Evolutionary conservation across 768 basidiomycete genomes (phyloP), one percentile per base, ranked within the genome.

Genomic region (Russula sp.): DNA sequence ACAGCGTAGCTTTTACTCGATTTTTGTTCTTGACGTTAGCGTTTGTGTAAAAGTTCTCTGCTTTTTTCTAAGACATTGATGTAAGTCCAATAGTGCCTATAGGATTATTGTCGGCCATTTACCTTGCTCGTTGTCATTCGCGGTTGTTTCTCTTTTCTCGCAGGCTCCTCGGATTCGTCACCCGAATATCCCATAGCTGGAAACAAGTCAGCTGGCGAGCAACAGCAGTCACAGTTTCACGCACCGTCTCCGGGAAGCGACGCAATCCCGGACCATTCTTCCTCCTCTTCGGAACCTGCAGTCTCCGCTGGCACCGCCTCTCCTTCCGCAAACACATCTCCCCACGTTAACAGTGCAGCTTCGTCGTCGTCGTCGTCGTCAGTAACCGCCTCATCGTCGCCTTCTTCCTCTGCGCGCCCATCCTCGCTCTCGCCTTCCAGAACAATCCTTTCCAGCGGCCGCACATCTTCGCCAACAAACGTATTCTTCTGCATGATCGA

Each of bases 61-160:
- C 84, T 76, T 91, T 94, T 78, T 86, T 88, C 93, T 92, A 70
- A n/a, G 22, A 20, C 39, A 65, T 53, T 58, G 20, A 57, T 59
- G 27, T 64, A 22, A 20, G 9, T 13, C 31, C 10, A 27, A 50
- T 31, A 39, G 20, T 44, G 35, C 13, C 14, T 37, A 44, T n/a
- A 7, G 61, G 45, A 22, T 63, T 35, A 4, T 52, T 16, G 13
- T 47, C 11, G 10, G 62, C 1, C 7, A 65, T 65, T 47, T 72
- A 87, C 90, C 79, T 99, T 99, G 80, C 86, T 93, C 1, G 97
- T 98, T 69, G 84, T 96, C 91, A 96, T 90, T 18, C 96, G 89
- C 32, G 81, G 73, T 67, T 82, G 88, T 71, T 75, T 78, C 53
- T 73, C 75, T 71, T 74, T 77, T 55, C 73, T 75, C 16, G 71